Evolutionary conservation across 495 filamentous ascomycete genomes (phyloP).

Genomic region (Daldinia caldariorum): DNA sequence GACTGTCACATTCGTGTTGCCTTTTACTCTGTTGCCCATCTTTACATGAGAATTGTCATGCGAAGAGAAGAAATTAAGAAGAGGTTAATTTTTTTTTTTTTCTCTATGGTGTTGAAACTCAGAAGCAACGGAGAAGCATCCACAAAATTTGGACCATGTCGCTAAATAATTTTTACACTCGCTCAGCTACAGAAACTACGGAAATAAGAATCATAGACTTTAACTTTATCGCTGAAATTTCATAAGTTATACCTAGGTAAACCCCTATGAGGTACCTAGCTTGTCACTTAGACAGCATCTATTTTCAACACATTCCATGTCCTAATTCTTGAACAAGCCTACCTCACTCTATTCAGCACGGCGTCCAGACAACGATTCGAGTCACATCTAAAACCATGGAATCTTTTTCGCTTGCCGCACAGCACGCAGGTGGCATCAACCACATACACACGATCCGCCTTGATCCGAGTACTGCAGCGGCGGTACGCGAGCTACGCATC

Average conservation of each 20-base stretch:
- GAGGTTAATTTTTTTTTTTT: no score
- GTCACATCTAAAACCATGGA: constrained; percentile 33
- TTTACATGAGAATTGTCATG: background rate
- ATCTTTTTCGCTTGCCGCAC: constrained; percentile 45
- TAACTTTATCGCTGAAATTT: background rate
- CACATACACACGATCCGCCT: constrained; percentile 45
- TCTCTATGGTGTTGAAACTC: background rate
- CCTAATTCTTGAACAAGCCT: background rate
- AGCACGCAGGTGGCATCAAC: constrained; percentile 45
- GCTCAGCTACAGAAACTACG: background rate
- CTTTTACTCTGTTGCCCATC: no score
- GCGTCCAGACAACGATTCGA: background rate
- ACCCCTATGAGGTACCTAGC: background rate
- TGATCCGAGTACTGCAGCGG: constrained; percentile 48
- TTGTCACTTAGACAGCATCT: background rate
- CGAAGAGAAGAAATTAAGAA: background rate
- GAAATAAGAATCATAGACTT: background rate
- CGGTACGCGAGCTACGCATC: constrained; percentile 75
- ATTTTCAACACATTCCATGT: background rate
- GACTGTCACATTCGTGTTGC: no score
- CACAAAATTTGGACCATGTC: constrained; percentile 23
- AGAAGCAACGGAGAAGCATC: background rate
- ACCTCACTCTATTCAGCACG: background rate
- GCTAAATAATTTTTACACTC: constrained; percentile 4
- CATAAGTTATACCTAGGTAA: background rate